phyloP scores from a whole-genome alignment of 1,284 basidiomycete species.

The Fomitopsis betulina region DNA sequence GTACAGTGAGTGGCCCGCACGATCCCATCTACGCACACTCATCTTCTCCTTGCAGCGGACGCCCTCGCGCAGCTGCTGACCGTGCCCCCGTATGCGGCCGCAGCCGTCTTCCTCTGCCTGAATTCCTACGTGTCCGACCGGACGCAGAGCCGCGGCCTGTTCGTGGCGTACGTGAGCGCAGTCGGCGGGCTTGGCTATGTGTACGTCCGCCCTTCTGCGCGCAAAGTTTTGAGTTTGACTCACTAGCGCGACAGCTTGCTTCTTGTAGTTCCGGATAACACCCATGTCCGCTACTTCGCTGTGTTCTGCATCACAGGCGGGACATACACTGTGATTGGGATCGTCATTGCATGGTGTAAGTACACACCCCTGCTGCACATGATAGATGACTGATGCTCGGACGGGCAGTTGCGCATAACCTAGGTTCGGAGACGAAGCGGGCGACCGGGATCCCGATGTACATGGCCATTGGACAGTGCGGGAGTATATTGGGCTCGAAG shows the following conservation, averaged over 20 bases:
- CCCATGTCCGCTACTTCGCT: conserved; percentile 59
- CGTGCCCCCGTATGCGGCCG: conserved; percentile 79
- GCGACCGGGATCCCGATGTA: conserved; percentile 72
- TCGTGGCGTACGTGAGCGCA: conserved; percentile 43
- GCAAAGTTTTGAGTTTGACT: neutral
- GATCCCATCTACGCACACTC: neutral
- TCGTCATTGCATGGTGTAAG: conserved; percentile 73
- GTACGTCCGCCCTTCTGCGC: conserved; percentile 31
- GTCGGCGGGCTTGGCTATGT: conserved; percentile 65
- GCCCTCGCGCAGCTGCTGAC: conserved; percentile 65
- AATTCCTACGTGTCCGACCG: conserved; percentile 70
- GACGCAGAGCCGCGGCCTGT: conserved; percentile 64
- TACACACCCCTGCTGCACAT: conserved; percentile 7
- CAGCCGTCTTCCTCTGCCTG: conserved; percentile 61
- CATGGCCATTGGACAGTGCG: conserved; percentile 72
- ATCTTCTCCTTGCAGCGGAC: conserved; percentile 29
- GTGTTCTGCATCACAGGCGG: conserved; percentile 68
- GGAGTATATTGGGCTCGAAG: conserved; percentile 69
- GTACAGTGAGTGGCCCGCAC: conserved; percentile 36
- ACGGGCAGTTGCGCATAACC: conserved; percentile 58
- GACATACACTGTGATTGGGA: conserved; percentile 63
- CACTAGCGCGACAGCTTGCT: conserved; percentile 37
- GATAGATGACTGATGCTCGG: neutral
- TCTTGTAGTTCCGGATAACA: conserved; percentile 38
- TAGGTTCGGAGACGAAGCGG: conserved; percentile 75